A percentile compares a stretch with the other conserved stretches of the same genome.
phyloP scores from a whole-genome alignment of 1,284 basidiomycete species.

The Apiotrichum mycotoxinovorans region DNA sequence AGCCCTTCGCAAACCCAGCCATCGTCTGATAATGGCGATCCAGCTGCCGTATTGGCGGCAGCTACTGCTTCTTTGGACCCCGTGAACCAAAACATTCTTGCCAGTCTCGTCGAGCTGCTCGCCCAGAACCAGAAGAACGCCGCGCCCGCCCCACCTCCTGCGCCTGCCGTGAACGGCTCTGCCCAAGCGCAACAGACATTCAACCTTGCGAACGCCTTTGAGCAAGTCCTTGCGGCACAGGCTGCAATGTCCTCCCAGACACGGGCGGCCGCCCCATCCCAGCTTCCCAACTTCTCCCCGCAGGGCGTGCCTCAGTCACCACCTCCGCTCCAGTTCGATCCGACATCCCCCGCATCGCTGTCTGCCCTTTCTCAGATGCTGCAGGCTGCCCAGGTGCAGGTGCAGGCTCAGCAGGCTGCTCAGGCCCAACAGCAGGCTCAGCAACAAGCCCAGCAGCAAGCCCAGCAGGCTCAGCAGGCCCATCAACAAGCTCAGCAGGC shows the following conservation, averaged over 20 bases:
- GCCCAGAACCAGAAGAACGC: conserved; percentile 10
- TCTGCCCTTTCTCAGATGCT: conserved; percentile 6
- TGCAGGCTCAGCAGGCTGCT: conserved; percentile 10
- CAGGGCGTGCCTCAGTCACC: not conserved
- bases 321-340: conserved; percentile 2
- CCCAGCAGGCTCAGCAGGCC: not conserved
- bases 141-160: not conserved
- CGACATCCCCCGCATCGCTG: conserved; percentile 2
- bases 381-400: conserved; percentile 10
- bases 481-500: conserved; percentile 6
- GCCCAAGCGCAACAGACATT: not conserved
- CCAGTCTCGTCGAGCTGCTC: conserved; percentile 13
- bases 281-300: not conserved
- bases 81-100: conserved; percentile 13
- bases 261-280: not conserved
- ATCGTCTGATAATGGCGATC: not conserved
- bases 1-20: not conserved
- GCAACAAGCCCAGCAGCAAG: conserved; percentile 3
- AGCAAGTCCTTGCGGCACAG: not conserved
- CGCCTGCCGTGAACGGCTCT: no score
- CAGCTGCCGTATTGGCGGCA: not conserved
- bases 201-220: not conserved
- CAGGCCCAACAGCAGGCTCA: conserved; percentile 7
- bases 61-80: conserved; percentile 1
- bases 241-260: not conserved